phyloP scores from a whole-genome alignment of 495 filamentous ascomycete genomes.

The Neurospora hispaniola region DNA sequence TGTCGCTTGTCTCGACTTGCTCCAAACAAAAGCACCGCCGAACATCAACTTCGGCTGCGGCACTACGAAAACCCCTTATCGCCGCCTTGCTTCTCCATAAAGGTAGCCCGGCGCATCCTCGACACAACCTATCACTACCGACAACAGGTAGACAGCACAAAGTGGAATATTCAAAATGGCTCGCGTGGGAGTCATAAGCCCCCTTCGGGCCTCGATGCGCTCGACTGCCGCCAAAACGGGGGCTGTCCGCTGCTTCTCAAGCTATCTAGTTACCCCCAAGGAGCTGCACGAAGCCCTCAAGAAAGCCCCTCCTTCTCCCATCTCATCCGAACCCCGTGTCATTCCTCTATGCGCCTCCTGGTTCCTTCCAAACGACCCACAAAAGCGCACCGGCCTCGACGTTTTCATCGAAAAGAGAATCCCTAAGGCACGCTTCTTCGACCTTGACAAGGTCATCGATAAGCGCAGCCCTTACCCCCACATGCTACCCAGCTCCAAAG shows the following conservation, averaged over 20 bases:
- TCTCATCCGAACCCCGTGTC: constrained; percentile 66
- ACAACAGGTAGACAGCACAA: not conserved
- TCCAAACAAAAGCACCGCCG: not conserved
- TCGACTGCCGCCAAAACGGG: not conserved
- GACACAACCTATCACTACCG: not conserved
- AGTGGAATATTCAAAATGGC: constrained; percentile 25
- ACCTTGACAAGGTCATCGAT: constrained; percentile 85
- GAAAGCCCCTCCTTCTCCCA: constrained; percentile 60
- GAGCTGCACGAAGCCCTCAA: constrained; percentile 72
- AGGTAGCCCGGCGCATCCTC: not conserved
- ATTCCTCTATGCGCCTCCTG: constrained; percentile 86
- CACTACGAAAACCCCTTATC: not conserved
- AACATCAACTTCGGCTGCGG: not conserved
- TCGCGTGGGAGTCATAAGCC: constrained; percentile 25
- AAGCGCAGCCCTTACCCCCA: constrained; percentile 82
- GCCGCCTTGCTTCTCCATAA: not conserved
- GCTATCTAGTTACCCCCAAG: constrained; percentile 74
- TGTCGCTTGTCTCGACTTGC: not conserved
- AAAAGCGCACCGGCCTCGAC: constrained; percentile 60
- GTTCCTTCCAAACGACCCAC: constrained; percentile 83
- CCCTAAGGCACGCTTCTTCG: constrained; percentile 87
- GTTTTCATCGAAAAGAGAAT: constrained; percentile 71
- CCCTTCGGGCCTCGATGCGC: constrained; percentile 18
- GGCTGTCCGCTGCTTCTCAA: constrained; percentile 46
- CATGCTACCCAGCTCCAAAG: constrained; percentile 77